Evolutionary conservation across 2,329 filamentous ascomycete species (phyloP).

Genomic region (Biscogniauxia sp.): DNA sequence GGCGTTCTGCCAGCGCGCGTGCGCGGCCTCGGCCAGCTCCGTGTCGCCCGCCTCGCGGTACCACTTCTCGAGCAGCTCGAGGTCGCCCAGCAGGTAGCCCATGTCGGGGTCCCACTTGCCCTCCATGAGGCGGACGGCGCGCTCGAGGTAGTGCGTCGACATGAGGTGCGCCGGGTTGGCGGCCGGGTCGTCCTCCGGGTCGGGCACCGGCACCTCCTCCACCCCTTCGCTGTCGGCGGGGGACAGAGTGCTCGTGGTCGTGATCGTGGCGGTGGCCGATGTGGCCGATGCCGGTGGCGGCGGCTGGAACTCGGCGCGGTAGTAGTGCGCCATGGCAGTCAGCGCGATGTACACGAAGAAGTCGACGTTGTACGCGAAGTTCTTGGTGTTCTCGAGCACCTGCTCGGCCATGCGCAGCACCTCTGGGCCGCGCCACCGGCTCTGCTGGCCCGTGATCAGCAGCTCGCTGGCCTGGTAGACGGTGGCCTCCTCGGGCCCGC

Average conservation of each 20-base stretch:
- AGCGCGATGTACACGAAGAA: conserved; percentile 29
- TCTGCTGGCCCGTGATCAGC: conserved; percentile 25
- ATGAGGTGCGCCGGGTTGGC: conserved; percentile 18
- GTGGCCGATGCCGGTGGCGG: no score
- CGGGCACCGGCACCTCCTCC: no score
- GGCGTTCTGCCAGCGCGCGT: conserved; percentile 22
- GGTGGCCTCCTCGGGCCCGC: conserved; percentile 23
- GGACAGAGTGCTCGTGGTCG: no score
- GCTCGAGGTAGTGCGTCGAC: conserved; percentile 26
- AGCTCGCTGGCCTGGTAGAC: conserved; percentile 28
- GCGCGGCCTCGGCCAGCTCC: conserved; percentile 18
- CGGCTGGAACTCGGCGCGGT: conserved; percentile 22
- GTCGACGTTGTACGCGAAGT: conserved; percentile 27
- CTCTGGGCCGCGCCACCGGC: conserved; percentile 21
- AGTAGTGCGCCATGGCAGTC: conserved; percentile 25
- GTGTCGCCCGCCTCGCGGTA: conserved; percentile 28
- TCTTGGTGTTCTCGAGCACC: conserved; percentile 26
- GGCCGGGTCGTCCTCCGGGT: conserved; percentile 9
- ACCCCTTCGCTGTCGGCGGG: neutral
- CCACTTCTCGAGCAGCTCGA: conserved; percentile 28
- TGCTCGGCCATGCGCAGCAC: conserved; percentile 25
- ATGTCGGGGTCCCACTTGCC: conserved; percentile 29
- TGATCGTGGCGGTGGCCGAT: neutral
- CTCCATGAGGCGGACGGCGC: conserved; percentile 25
- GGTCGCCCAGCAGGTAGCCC: conserved; percentile 29